A percentile compares a stretch with the other conserved stretches of the same genome.
phyloP scores from a whole-genome alignment of 1,284 basidiomycete genomes.

The Rhodotorula sp. region DNA sequence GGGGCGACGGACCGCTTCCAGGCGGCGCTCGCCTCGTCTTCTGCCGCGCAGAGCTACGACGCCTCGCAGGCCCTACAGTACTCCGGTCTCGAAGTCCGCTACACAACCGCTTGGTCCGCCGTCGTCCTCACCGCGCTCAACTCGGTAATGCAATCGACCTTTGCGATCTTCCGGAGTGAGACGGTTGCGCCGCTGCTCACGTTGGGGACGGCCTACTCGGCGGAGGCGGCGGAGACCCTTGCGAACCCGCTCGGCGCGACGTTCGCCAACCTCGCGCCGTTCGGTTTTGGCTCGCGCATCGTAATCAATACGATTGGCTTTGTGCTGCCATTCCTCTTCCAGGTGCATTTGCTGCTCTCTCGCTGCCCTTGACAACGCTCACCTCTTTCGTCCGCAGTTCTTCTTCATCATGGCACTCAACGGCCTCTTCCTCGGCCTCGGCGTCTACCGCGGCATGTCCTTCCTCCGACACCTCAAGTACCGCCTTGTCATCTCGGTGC shows the following conservation, averaged over 20 bases:
- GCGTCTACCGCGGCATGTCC: slow-evolving; percentile 34
- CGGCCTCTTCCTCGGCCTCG: slow-evolving; percentile 30
- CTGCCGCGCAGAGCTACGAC: slow-evolving; percentile 6
- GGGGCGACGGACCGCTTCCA: slow-evolving; percentile 23
- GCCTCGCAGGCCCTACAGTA: slow-evolving; percentile 13
- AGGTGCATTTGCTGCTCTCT: slow-evolving; percentile 9
- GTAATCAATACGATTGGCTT: slow-evolving; percentile 28
- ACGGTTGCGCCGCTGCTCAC: slow-evolving; percentile 18
- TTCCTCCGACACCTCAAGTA: slow-evolving; percentile 13
- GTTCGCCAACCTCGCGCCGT: slow-evolving; percentile 23
- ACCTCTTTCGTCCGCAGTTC: slow-evolving; percentile 16
- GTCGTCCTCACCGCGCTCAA: slow-evolving; percentile 6
- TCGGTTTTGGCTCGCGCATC: slow-evolving; percentile 10
- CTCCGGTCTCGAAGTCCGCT: slow-evolving; percentile 21
- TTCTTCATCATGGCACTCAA: slow-evolving; percentile 27
- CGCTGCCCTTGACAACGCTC: slow-evolving; percentile 11
- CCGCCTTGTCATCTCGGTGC: slow-evolving; percentile 27
- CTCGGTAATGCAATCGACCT: background rate
- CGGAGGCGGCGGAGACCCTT: background rate
- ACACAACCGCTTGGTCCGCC: slow-evolving; percentile 21
- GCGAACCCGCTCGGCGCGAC: slow-evolving; percentile 10
- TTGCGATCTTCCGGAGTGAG: background rate
- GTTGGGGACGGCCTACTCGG: background rate
- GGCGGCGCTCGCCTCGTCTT: background rate
- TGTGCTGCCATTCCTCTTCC: slow-evolving; percentile 25